A percentile compares a stretch with the other conserved stretches of the same genome.
These are phyloP conservation scores for Komagataea norvegica DNA, from an alignment of 1,139 yeast genomes.

Conservation along the genomic window DNA sequence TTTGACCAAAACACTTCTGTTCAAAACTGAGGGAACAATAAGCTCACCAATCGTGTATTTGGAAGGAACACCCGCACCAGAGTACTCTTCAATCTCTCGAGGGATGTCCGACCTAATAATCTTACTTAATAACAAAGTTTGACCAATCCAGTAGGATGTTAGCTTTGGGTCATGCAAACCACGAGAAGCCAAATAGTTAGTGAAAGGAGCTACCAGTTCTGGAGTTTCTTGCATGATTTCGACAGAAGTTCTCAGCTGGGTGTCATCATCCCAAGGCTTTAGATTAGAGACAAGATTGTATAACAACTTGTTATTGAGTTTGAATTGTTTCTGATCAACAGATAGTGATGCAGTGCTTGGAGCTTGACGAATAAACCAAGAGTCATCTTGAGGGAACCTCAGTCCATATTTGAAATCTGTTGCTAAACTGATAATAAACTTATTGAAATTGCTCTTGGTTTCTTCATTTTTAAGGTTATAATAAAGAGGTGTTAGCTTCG, in stretches of 20 bases:
- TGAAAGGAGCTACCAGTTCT: conserved; percentile 73
- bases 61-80: conserved; percentile 26
- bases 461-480: conserved; percentile 34
- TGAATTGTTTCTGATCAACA: conserved; percentile 47
- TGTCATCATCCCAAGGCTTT: conserved; percentile 76
- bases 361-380: conserved; percentile 39
- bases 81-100: conserved; percentile 28
- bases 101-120: conserved; percentile 56
- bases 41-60: conserved; percentile 42
- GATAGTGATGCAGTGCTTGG: conserved; percentile 28
- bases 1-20: conserved; percentile 52
- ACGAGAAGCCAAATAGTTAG: conserved; percentile 50
- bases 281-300: conserved; percentile 58
- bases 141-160: conserved; percentile 80
- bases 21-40: conserved; percentile 64
- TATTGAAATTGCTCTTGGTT: conserved; percentile 35
- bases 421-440: conserved; percentile 47
- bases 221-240: conserved; percentile 51
- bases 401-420: conserved; percentile 58
- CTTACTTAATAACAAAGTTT: conserved; percentile 55
- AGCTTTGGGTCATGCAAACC: conserved; percentile 68
- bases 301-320: conserved; percentile 61
- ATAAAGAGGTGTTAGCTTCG: conserved; percentile 52
- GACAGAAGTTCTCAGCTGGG: conserved; percentile 53
- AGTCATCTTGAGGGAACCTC: conserved; percentile 53